A percentile compares a stretch with the other conserved stretches of the same genome.
phyloP scores from a whole-genome alignment of 352 stramenopile genomes.

The Globisporangium canariense region DNA sequence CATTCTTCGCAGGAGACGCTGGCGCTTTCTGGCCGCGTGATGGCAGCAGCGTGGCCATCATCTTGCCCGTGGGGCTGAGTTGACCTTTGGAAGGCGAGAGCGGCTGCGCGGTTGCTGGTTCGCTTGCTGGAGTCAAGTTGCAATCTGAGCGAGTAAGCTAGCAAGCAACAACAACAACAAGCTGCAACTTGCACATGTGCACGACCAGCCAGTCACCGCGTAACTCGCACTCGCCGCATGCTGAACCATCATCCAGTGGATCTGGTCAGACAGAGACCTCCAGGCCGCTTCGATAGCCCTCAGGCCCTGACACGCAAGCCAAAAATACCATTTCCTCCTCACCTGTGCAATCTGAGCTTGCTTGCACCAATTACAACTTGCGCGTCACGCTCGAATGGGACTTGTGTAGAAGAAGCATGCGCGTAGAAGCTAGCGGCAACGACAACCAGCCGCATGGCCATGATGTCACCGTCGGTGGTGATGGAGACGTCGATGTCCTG shows the following conservation, averaged over 20 bases:
- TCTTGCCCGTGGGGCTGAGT: neutral
- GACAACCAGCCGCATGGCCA: neutral
- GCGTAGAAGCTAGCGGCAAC: neutral
- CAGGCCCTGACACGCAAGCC: neutral
- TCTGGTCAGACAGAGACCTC: slow-evolving; percentile 5
- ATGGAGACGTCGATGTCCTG: slow-evolving; percentile 18
- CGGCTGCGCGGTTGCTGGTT: neutral
- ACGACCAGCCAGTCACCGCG: neutral
- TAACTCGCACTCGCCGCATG: neutral
- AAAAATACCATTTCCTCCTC: slow-evolving; percentile 4
- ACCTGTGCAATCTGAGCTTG: neutral
- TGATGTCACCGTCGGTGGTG: neutral
- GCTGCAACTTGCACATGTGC: neutral
- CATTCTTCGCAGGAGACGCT: slow-evolving; percentile 1
- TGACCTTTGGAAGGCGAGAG: slow-evolving; percentile 3
- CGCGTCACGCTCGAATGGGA: neutral
- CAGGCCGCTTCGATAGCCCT: neutral
- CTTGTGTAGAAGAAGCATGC: slow-evolving; percentile 11
- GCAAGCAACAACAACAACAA: neutral
- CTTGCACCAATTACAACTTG: neutral
- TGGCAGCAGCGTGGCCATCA: slow-evolving; percentile 29
- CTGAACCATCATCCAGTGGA: neutral
- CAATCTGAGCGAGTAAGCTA: neutral
- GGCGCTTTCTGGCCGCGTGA: neutral
- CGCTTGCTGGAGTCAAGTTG: slow-evolving; percentile 7